phyloP scores from a whole-genome alignment of 257 asterid species.

The Nicotiana paniculata region DNA sequence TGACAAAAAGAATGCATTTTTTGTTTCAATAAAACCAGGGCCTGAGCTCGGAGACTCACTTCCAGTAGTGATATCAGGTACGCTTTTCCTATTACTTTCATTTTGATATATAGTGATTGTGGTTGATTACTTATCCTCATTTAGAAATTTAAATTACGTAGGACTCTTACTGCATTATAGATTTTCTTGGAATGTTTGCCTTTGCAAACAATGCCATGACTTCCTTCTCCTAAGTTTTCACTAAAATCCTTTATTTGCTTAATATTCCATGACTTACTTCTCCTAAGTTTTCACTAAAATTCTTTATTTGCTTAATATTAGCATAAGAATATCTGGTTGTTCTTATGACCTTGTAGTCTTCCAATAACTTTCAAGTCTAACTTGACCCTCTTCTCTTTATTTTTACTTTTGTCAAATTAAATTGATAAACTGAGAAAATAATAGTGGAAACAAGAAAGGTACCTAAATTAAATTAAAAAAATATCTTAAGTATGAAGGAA shows the following conservation, averaged over 20 bases:
- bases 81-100: too few relatives aligned
- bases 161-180: neutral
- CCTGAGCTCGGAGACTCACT: too few relatives aligned
- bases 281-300: too few relatives aligned
- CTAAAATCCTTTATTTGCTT: neutral
- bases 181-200: neutral
- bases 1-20: too few relatives aligned
- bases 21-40: too few relatives aligned
- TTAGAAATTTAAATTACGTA: neutral
- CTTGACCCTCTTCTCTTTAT: neutral
- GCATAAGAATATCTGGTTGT: neutral
- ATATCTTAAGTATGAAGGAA: neutral
- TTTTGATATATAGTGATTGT: too few relatives aligned
- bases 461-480: neutral
- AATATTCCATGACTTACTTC: too few relatives aligned
- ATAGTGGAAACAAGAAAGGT: neutral
- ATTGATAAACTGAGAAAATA: neutral
- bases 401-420: neutral
- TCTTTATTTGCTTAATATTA: neutral
- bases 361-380: neutral
- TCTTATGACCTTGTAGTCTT: neutral
- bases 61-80: too few relatives aligned
- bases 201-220: neutral
- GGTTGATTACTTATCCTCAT: neutral
- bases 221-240: neutral